These are phyloP conservation scores for Neolentinus lepideus DNA, from an alignment of 1,284 basidiomycete species.

Conservation along the genomic window DNA sequence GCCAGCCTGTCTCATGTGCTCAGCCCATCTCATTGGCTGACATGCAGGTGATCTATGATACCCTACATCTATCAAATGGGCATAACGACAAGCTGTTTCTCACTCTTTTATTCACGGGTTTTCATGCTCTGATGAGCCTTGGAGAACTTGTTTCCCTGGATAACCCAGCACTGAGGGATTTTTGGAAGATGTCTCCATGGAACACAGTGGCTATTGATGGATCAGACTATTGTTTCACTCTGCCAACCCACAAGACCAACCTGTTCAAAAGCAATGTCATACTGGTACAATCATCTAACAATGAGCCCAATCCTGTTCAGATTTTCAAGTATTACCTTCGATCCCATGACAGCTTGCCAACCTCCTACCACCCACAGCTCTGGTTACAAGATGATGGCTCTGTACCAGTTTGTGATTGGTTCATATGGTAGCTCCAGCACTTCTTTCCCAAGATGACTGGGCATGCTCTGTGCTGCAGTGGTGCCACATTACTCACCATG, in stretches of 20 bases:
- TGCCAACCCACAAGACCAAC: slow-evolving; percentile 26
- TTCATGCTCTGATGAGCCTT: slow-evolving; percentile 22
- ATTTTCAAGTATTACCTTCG: slow-evolving; percentile 9
- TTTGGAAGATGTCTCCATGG: slow-evolving; percentile 15
- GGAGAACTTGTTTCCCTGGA: slow-evolving; percentile 23
- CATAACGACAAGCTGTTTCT: slow-evolving; percentile 26
- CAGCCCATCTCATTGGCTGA: slow-evolving; percentile 16
- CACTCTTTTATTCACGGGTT: slow-evolving; percentile 18
- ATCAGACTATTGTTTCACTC: slow-evolving; percentile 11
- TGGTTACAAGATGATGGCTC: slow-evolving; percentile 14
- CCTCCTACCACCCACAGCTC: slow-evolving; percentile 11
- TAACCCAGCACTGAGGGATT: slow-evolving; percentile 8
- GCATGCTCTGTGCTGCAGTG: slow-evolving; percentile 29
- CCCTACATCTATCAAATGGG: background rate
- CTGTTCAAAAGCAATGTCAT: slow-evolving; percentile 18
- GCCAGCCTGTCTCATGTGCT: slow-evolving; percentile 17
- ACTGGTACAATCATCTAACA: slow-evolving; percentile 8
- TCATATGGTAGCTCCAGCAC: slow-evolving; percentile 8
- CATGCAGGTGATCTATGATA: slow-evolving; percentile 4
- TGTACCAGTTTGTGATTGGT: slow-evolving; percentile 20
- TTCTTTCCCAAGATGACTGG: slow-evolving; percentile 18
- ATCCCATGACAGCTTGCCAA: slow-evolving; percentile 10
- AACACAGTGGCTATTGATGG: slow-evolving; percentile 7
- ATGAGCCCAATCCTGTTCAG: background rate
- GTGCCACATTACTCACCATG: slow-evolving; percentile 26